Percentiles rank a stretch among this genome's conserved stretches.
These are phyloP conservation scores for Sarocladium kiliense DNA, from an alignment of 2,329 filamentous ascomycete genomes.

Conservation along the genomic window DNA sequence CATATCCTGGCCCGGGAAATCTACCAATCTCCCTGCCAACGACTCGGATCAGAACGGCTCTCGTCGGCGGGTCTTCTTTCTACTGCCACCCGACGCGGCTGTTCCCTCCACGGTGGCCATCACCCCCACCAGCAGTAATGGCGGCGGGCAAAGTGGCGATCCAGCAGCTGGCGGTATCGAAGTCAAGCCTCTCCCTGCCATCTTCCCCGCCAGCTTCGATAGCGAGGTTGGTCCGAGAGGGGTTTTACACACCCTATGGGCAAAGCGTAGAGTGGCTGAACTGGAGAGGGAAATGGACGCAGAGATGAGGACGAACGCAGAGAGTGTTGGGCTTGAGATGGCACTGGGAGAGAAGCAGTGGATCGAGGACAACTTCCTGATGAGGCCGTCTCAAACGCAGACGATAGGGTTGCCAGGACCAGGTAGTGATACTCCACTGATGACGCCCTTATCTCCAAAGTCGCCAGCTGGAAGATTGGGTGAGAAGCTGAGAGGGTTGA, in stretches of 20 bases:
- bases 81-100: constrained; percentile 66
- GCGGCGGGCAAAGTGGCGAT: not conserved
- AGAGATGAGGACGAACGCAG: constrained; percentile 68
- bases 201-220: constrained; percentile 74
- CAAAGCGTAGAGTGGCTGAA: constrained; percentile 71
- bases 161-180: constrained; percentile 36
- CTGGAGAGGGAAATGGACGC: constrained; percentile 70
- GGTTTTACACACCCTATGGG: constrained; percentile 87
- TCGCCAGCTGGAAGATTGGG: constrained; percentile 64
- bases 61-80: constrained; percentile 68
- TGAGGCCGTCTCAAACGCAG: constrained; percentile 44
- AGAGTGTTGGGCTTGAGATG: constrained; percentile 82
- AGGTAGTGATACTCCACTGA: not conserved
- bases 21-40: constrained; percentile 60
- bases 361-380: constrained; percentile 72
- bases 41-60: constrained; percentile 27
- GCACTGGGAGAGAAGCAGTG: constrained; percentile 76
- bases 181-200: constrained; percentile 79
- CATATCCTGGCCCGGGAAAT: constrained; percentile 80
- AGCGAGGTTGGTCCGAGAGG: constrained; percentile 69
- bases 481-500: constrained; percentile 76
- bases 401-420: constrained; percentile 48
- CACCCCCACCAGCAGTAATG: constrained; percentile 29
- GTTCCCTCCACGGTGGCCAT: constrained; percentile 71
- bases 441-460: constrained; percentile 51